Conservation (phyloP, 2,329 filamentous ascomycete genomes). For the Monosporascus ibericus region DNA sequence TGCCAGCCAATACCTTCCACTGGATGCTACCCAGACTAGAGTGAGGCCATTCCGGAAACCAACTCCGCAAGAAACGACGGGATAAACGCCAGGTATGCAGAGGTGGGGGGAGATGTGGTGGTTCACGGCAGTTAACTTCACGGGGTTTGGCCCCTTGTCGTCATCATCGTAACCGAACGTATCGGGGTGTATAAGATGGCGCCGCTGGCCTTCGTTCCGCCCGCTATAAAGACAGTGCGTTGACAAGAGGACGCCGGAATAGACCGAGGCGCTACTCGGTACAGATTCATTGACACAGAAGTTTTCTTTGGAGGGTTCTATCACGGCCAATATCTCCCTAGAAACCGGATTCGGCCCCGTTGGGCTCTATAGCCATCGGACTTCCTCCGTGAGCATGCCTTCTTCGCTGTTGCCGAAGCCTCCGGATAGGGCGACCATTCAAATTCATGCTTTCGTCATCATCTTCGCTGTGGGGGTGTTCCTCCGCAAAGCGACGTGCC, state of each 20-base stretch:
- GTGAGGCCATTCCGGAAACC: not conserved
- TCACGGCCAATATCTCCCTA: constrained; percentile 15
- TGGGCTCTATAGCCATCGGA: constrained; percentile 50
- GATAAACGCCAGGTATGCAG: not conserved
- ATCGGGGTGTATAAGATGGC: not conserved
- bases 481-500: constrained; percentile 46
- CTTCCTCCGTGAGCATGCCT: constrained; percentile 47
- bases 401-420: constrained; percentile 33
- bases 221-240: not conserved
- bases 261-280: not conserved
- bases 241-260: not conserved
- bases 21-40: not conserved
- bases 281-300: not conserved
- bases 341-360: constrained; percentile 53
- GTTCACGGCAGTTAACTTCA: not conserved
- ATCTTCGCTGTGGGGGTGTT: constrained; percentile 52
- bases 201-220: not conserved
- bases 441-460: constrained; percentile 44
- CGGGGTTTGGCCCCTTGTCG: not conserved
- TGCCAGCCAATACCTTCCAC: not conserved
- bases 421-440: constrained; percentile 34
- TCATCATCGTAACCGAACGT: not conserved
- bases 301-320: not conserved
- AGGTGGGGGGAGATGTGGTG: not conserved
- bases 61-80: not conserved